Percentiles rank a stretch among this genome's conserved stretches.
Conservation (phyloP, 106 monocot genomes). For the Iris macrosiphon region DNA sequence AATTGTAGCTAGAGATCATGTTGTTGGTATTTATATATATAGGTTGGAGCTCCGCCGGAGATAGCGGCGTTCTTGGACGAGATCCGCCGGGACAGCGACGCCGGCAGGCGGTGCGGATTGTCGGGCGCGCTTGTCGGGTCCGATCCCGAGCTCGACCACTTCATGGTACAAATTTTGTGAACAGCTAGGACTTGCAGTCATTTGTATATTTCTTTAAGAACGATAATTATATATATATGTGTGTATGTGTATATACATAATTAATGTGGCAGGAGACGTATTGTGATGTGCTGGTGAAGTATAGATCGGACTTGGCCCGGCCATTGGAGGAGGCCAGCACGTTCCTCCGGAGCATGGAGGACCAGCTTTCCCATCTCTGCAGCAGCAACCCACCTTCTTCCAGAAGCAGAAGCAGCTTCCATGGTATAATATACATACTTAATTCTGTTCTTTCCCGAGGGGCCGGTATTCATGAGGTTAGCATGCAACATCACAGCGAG, state of each 20-base stretch:
- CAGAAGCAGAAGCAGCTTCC: no score
- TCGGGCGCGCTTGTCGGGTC: slow-evolving; percentile 4
- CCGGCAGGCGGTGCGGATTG: not conserved
- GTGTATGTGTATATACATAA: no score
- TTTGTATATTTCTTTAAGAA: no score
- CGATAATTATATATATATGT: no score
- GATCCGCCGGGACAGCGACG: slow-evolving; percentile 33
- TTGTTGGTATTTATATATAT: not conserved
- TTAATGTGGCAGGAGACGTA: slow-evolving; percentile 46
- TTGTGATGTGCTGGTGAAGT: slow-evolving; percentile 38
- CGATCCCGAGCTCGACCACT: slow-evolving; percentile 53
- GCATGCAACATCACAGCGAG: no score
- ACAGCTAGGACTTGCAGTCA: not conserved
- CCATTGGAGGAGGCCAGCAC: slow-evolving; percentile 49
- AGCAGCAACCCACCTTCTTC: slow-evolving; percentile 1
- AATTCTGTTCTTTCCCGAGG: no score
- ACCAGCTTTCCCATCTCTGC: slow-evolving; percentile 40
- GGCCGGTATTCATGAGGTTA: no score
- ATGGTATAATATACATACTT: no score
- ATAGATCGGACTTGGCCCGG: slow-evolving; percentile 32
- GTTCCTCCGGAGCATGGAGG: slow-evolving; percentile 30
- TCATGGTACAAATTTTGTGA: slow-evolving; percentile 28
- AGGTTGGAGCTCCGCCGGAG: slow-evolving; percentile 63
- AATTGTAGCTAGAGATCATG: no score
- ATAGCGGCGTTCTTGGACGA: slow-evolving; percentile 38